phyloP scores from a whole-genome alignment of 129 eudicot species.

The Chrysanthemum lavandulifolium region DNA sequence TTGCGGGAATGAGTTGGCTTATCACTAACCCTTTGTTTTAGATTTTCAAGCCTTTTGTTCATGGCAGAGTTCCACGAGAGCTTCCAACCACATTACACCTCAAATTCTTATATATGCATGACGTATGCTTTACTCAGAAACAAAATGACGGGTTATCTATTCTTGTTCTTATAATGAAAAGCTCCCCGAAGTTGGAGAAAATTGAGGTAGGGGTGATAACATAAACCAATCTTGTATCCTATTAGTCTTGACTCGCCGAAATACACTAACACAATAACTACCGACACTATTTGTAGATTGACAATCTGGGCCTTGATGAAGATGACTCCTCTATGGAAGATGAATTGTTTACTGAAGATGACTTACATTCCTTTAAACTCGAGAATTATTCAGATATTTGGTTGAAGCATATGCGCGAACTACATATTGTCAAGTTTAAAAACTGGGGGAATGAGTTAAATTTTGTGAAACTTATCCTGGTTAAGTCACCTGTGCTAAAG shows the following conservation, averaged over 20 bases:
- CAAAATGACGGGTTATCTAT: neutral
- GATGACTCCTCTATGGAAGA: neutral
- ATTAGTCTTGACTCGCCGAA: neutral
- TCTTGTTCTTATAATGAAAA: neutral
- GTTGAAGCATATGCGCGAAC: neutral
- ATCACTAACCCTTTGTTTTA: neutral
- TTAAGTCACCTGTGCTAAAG: neutral
- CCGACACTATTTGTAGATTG: neutral
- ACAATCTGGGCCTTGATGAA: neutral
- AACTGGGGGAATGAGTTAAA: neutral
- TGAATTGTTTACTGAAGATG: neutral
- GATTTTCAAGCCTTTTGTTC: neutral
- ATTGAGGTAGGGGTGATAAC: neutral
- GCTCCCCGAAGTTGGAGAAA: neutral
- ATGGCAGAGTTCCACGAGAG: neutral
- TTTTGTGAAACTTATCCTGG: neutral
- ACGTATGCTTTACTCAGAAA: too few species aligned
- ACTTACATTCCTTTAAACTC: too few species aligned
- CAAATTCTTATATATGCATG: neutral
- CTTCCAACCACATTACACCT: neutral
- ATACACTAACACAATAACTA: neutral
- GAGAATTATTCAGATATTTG: neutral
- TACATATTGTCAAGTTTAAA: too few species aligned
- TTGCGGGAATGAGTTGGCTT: neutral
- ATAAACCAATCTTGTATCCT: neutral